phyloP scores from a whole-genome alignment of 163 green algal species.

The Scenedesmus sp. region DNA sequence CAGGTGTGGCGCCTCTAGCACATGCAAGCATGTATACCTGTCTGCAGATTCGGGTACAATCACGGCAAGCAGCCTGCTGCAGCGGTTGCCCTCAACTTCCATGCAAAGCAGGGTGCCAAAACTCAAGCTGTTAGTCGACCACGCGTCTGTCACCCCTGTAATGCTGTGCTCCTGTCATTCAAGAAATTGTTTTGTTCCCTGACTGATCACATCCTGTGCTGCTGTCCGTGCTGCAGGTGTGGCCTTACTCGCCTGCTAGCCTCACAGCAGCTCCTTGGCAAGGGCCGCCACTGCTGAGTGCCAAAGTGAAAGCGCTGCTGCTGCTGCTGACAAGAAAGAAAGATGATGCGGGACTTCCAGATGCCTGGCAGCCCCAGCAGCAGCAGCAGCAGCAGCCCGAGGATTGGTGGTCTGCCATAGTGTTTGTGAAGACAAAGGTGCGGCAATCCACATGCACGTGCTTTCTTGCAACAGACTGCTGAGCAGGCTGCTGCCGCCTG shows the following conservation, averaged over 20 bases:
- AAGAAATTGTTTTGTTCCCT: too few species aligned
- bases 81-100: too few species aligned
- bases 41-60: too few species aligned
- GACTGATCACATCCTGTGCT: neutral
- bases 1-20: too few species aligned
- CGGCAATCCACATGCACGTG: neutral
- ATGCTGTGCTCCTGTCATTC: too few species aligned
- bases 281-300: conserved; percentile 23
- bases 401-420: conserved; percentile 45
- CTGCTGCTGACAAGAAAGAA: conserved; percentile 6
- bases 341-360: neutral
- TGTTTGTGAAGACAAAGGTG: conserved; percentile 48
- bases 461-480: too few species aligned
- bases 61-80: too few species aligned
- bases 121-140: too few species aligned
- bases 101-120: too few species aligned
- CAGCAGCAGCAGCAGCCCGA: neutral
- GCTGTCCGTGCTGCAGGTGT: conserved; percentile 14
- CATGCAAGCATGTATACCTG: too few species aligned
- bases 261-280: neutral
- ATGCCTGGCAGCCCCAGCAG: neutral
- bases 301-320: conserved; percentile 32
- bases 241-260: conserved; percentile 22
- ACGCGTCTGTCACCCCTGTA: too few species aligned
- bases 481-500: too few species aligned